Evolutionary conservation across 495 filamentous ascomycete species (phyloP).

Genomic region (Tuber microsphaerosporum): DNA sequence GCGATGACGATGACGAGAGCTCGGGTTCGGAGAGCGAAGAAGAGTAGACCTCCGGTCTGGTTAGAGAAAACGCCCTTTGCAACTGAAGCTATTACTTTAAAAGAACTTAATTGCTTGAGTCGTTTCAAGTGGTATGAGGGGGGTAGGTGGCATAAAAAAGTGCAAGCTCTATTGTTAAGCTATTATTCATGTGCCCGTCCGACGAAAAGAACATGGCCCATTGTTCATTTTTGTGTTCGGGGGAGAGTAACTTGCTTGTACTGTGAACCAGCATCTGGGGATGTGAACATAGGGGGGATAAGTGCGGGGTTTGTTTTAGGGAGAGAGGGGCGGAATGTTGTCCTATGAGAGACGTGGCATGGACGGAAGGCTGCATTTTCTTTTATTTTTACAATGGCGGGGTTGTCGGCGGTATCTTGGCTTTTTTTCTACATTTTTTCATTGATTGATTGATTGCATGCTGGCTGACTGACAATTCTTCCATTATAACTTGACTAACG

Average conservation of each 20-base stretch:
- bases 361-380: not conserved
- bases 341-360: conserved; percentile 4
- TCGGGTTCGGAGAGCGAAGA: conserved; percentile 41
- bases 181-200: conserved; percentile 2
- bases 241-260: conserved; percentile 3
- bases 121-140: not conserved
- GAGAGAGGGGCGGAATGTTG: not conserved
- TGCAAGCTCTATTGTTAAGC: conserved; percentile 3
- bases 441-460: conserved; percentile 1
- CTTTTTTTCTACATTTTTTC: not conserved
- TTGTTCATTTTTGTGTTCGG: conserved; percentile 1
- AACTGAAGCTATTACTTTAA: conserved; percentile 15
- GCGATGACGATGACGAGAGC: conserved; percentile 38
- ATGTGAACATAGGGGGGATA: not conserved
- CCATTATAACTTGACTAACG: not conserved
- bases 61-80: conserved; percentile 3
- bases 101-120: conserved; percentile 14
- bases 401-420: conserved; percentile 4
- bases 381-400: conserved; percentile 1
- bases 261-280: conserved; percentile 1
- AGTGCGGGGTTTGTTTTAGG: conserved; percentile 4
- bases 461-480: conserved; percentile 2
- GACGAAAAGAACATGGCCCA: not conserved
- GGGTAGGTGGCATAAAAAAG: not conserved
- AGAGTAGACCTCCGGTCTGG: conserved; percentile 24